These are phyloP conservation scores for Quercus phellos DNA, from an alignment of 331 rosid species.

Conservation along the genomic window DNA sequence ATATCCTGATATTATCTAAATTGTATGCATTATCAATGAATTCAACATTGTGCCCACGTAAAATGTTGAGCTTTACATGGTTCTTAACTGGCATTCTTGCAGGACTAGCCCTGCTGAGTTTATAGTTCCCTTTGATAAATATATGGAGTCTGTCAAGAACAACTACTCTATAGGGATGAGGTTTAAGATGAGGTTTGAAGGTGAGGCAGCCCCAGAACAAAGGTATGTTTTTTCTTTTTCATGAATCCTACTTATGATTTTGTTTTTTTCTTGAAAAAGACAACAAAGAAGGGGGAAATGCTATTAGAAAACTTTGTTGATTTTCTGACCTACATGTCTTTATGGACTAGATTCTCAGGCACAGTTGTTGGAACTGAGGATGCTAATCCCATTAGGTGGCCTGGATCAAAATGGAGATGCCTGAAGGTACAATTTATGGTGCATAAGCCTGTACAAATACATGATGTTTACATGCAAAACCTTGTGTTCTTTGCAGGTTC, in stretches of 20 bases:
- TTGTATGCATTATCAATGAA: background rate
- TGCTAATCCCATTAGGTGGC: conserved; percentile 65
- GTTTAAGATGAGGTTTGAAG: conserved; percentile 92
- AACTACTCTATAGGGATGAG: conserved; percentile 87
- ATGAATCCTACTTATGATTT: background rate
- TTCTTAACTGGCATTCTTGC: conserved; percentile 7
- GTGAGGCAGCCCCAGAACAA: conserved; percentile 99
- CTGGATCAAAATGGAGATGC: conserved; percentile 90
- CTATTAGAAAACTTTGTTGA: background rate
- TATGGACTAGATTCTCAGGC: conserved; percentile 65
- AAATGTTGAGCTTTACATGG: background rate
- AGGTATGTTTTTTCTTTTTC: conserved; percentile 38
- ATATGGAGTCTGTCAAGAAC: conserved; percentile 73
- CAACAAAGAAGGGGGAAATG: background rate
- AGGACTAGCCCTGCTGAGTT: conserved; percentile 97
- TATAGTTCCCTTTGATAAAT: conserved; percentile 83
- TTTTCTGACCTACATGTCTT: background rate
- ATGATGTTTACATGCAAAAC: background rate
- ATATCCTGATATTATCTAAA: background rate
- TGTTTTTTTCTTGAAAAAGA: background rate
- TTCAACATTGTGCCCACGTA: background rate
- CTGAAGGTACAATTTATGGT: conserved; percentile 56
- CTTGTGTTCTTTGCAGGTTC: conserved; percentile 45
- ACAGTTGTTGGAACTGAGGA: conserved; percentile 93
- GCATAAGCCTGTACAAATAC: background rate